Base-by-base conservation (phyloP, 2,329 filamentous ascomycete species). In the Fusarium acutatum region DNA sequence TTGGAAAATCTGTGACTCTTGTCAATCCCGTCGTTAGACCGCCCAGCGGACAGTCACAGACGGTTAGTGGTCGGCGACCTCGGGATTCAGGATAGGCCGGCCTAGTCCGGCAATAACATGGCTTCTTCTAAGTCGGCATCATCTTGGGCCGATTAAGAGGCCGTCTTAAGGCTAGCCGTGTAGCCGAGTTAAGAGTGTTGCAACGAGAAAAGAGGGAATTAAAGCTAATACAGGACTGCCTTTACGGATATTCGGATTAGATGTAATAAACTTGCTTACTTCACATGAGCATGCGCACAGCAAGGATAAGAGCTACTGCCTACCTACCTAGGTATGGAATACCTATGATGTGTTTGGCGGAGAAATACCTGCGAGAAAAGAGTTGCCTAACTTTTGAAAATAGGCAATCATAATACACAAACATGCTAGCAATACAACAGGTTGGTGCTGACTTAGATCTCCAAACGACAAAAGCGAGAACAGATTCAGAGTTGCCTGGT, bases 1-100 rank as follows among this genome's bases (percentile, higher is more conserved):
- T 67, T 44, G 32, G 41, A 73, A 64, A 67, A 72, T 28, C 34
- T 53, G 26, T 74, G 67, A 74, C 71, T 72, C 71, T 64, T 64
- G 24, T 46, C 62, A 72, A 74, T 63, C 64, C 71, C 71, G 67
- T 46, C 53, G 49, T 66, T 69, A 44, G 41, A n/a, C 62, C 54
- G 59, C 38, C 52, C 49, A 41, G 40, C 62, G 59, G 66, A 73
- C 43, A 52, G 68, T 68, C 41, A 64, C 68, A 53, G 69, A 44
- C 44, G 38, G 38, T 64, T 41, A 34, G 49, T 67, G 37, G 54
- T 73, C 70, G 71, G 71, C 61, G 54, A 50, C 54, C 40, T 74
- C 71, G 71, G 64, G 43, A 60, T 59, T 69, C 49, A 46, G 50
- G 41, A 65, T 49, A 70, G 66, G 14, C 67, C 67, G 67, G 53